Conservation (phyloP, 2,329 filamentous ascomycete genomes). For the Nemania sp. region DNA sequence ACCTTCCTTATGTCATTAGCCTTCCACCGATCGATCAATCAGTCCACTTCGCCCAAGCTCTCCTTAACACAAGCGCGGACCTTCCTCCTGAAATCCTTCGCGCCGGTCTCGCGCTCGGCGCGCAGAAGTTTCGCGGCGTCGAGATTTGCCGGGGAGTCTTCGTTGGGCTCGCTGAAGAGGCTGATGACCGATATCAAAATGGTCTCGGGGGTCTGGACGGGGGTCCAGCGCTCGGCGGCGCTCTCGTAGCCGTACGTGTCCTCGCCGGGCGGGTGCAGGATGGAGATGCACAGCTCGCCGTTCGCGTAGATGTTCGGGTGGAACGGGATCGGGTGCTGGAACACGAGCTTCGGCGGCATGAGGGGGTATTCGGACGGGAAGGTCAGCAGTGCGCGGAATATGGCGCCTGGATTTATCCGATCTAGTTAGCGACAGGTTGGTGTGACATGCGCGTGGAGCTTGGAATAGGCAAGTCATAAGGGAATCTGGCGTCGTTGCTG, state of each 20-base stretch:
- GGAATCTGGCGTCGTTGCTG: no score
- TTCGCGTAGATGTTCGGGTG: constrained; percentile 92
- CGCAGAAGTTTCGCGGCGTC: constrained; percentile 89
- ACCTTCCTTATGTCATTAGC: no score
- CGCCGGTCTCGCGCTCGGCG: constrained; percentile 66
- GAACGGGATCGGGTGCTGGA: constrained; percentile 80
- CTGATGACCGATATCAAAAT: constrained; percentile 92
- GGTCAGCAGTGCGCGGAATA: constrained; percentile 81
- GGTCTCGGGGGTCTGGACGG: constrained; percentile 92
- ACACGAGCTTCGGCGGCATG: constrained; percentile 85
- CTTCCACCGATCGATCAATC: not conserved
- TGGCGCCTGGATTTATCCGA: constrained; percentile 70
- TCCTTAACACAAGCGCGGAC: constrained; percentile 80
- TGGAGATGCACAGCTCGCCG: constrained; percentile 93
- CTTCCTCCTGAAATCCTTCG: constrained; percentile 74
- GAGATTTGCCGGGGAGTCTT: constrained; percentile 92
- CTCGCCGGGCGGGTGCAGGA: constrained; percentile 92
- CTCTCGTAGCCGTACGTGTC: constrained; percentile 93
- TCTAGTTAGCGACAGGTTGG: not conserved
- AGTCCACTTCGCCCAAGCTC: constrained; percentile 69
- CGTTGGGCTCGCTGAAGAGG: constrained; percentile 89
- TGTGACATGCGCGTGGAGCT: not conserved
- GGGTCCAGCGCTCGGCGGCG: constrained; percentile 88
- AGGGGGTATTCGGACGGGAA: constrained; percentile 89
- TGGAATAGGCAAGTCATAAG: no score